Conservation (phyloP, 2,329 filamentous ascomycete species). For the Hypoxylon sp. region DNA sequence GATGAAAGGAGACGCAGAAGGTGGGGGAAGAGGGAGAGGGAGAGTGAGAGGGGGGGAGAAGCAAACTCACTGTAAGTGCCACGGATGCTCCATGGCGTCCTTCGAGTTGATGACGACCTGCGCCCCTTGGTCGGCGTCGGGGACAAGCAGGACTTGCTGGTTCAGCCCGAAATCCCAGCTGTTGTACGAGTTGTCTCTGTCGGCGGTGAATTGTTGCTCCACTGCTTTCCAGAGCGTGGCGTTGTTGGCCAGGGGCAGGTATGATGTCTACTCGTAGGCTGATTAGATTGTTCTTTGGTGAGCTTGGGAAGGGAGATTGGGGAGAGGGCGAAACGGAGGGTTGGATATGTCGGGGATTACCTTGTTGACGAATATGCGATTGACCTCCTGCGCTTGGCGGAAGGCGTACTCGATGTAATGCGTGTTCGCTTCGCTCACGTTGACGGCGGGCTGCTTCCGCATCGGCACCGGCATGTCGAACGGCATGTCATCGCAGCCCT, state of each 20-base stretch:
- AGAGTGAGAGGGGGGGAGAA: neutral
- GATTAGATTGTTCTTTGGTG: too few species aligned
- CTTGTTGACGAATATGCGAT: slow-evolving; percentile 55
- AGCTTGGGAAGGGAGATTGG: too few species aligned
- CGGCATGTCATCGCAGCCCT: slow-evolving; percentile 54
- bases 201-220: slow-evolving; percentile 48
- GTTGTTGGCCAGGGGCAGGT: slow-evolving; percentile 50
- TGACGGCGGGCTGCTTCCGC: slow-evolving; percentile 48
- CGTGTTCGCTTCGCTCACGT: slow-evolving; percentile 49
- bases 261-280: slow-evolving; percentile 49
- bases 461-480: slow-evolving; percentile 53
- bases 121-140: slow-evolving; percentile 49
- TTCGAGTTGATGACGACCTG: slow-evolving; percentile 56
- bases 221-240: slow-evolving; percentile 53
- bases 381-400: slow-evolving; percentile 53
- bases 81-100: slow-evolving; percentile 57
- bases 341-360: slow-evolving; percentile 26
- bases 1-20: too few species aligned
- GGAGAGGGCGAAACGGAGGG: too few species aligned
- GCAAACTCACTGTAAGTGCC: slow-evolving; percentile 53
- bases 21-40: neutral
- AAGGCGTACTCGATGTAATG: slow-evolving; percentile 55
- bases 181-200: slow-evolving; percentile 50
- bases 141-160: slow-evolving; percentile 55
- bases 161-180: slow-evolving; percentile 54